A percentile compares a stretch with the other conserved stretches of the same genome.
These are phyloP conservation scores for Talaromyces piceae DNA, from an alignment of 2,329 filamentous ascomycete species.

Conservation along the genomic window DNA sequence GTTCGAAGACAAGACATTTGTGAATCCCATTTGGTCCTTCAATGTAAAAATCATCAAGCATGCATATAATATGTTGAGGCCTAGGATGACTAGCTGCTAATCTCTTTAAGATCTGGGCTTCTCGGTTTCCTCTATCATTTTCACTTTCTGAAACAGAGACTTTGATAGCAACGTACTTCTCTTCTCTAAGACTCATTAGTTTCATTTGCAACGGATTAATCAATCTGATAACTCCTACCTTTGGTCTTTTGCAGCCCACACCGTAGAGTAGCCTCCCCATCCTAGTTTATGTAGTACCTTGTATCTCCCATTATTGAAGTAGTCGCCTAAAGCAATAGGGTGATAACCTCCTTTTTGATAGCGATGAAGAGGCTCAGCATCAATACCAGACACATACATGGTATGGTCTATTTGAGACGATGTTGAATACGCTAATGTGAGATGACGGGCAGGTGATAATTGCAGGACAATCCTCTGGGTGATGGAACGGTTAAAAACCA, in stretches of 20 bases:
- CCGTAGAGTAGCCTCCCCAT: conserved; percentile 29
- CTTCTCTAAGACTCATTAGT: not conserved
- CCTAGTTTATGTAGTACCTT: conserved; percentile 32
- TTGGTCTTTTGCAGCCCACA: conserved; percentile 28
- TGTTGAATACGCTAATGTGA: not conserved
- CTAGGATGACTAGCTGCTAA: not conserved
- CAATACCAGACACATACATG: not conserved
- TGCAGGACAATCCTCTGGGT: not conserved
- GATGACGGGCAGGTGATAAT: not conserved
- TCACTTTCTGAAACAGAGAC: conserved; percentile 1
- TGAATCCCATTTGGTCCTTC: not conserved
- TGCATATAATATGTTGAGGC: not conserved
- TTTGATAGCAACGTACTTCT: conserved; percentile 1
- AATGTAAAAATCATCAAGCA: not conserved
- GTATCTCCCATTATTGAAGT: conserved; percentile 24
- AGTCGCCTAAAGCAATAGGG: conserved; percentile 25
- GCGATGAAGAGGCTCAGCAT: conserved; percentile 2
- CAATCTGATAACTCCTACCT: conserved; percentile 10
- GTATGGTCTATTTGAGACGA: not conserved
- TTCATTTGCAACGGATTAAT: not conserved
- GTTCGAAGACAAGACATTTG: not conserved
- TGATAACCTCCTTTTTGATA: conserved; percentile 14
- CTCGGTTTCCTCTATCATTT: not conserved
- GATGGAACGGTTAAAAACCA: not conserved
- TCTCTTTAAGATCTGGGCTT: not conserved